These are phyloP conservation scores for Poa pratensis DNA, from an alignment of 176 grass and related monocot species.

Conservation along the genomic window DNA sequence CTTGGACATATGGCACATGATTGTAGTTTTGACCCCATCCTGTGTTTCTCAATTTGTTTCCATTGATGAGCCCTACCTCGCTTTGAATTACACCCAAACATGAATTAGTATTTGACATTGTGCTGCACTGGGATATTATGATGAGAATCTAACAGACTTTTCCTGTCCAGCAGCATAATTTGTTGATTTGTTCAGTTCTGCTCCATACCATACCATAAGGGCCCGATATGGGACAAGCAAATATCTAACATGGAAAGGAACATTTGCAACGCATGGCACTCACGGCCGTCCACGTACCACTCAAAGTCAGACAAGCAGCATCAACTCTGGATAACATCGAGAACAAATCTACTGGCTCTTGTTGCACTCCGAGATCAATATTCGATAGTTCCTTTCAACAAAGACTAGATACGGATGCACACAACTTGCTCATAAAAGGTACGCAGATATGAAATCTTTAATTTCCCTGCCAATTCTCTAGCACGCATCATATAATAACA, in stretches of 20 bases:
- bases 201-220: not conserved
- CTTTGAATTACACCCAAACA: not conserved
- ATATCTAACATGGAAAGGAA: slow-evolving; percentile 53
- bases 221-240: slow-evolving; percentile 25
- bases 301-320: slow-evolving; percentile 34
- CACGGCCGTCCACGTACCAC: slow-evolving; percentile 52
- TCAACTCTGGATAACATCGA: slow-evolving; percentile 41
- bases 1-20: slow-evolving; percentile 22
- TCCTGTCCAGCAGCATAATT: not conserved
- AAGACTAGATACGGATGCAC: not conserved
- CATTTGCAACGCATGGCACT: not conserved
- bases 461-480: slow-evolving; percentile 4
- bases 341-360: slow-evolving; percentile 36
- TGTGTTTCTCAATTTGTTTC: not conserved
- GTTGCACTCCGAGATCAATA: slow-evolving; percentile 22
- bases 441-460: not conserved
- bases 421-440: slow-evolving; percentile 11
- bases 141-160: slow-evolving; percentile 12
- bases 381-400: slow-evolving; percentile 27
- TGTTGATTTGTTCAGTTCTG: not conserved
- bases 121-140: not conserved
- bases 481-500: no score
- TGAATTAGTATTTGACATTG: not conserved
- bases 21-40: not conserved
- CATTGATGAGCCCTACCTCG: not conserved